Conservation (phyloP, 75 land plant genomes). For the Pseudotsuga menziesii region DNA sequence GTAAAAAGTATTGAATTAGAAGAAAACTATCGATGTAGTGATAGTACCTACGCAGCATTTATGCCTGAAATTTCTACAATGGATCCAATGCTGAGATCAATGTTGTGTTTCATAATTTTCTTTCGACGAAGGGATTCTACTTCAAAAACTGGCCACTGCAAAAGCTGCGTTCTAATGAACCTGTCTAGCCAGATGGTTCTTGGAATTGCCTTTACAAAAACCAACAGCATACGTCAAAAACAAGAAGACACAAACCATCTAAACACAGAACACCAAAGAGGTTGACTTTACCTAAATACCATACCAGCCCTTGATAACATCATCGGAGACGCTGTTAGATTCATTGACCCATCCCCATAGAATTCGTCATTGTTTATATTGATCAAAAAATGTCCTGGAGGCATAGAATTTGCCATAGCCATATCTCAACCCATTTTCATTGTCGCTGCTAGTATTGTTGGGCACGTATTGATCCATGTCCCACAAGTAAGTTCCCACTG, state of each 20-base stretch:
- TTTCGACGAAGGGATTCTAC: slow-evolving; percentile 17
- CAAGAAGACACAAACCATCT: too few species aligned
- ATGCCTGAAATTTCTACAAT: too few species aligned
- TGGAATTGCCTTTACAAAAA: slow-evolving; percentile 19
- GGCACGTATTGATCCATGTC: neutral
- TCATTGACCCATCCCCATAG: slow-evolving; percentile 54
- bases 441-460: neutral
- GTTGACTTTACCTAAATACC: slow-evolving; percentile 21
- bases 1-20: too few species aligned
- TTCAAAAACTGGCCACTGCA: slow-evolving; percentile 35
- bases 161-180: neutral
- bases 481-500: slow-evolving; percentile 11
- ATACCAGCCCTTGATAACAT: slow-evolving; percentile 40
- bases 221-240: neutral
- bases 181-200: slow-evolving; percentile 13
- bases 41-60: too few species aligned
- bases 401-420: slow-evolving; percentile 53
- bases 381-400: slow-evolving; percentile 42
- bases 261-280: too few species aligned
- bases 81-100: neutral
- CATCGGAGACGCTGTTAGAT: slow-evolving; percentile 22
- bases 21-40: too few species aligned
- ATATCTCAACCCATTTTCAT: slow-evolving; percentile 20
- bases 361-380: slow-evolving; percentile 18
- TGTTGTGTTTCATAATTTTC: neutral